Evolutionary conservation across 441 rosid species (phyloP), one percentile per base, ranked within the genome.

Genomic region (Erodium moschatum): DNA sequence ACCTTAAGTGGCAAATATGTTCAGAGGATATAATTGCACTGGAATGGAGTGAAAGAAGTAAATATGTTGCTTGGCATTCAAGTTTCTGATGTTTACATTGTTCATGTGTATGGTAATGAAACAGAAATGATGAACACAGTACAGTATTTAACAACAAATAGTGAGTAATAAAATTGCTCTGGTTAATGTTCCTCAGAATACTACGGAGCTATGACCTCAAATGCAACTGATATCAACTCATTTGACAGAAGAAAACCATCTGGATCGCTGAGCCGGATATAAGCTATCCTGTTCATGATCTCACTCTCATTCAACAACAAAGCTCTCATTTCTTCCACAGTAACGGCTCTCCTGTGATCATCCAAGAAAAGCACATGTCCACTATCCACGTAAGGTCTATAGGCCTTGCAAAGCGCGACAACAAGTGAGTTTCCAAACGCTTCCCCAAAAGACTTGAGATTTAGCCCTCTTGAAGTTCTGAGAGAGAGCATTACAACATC

Each of bases 241-340:
- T 93, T 93, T 1, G 97, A 93, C 70, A 93, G 66, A 42, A 93
- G 86, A 52, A 93, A 93, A 68, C 98, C 98, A 71, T 91, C 93
- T 5, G 97, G 98, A 80, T 91, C 97, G 72, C 82, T 88, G 19
- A 89, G 87, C 76, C 88, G 77, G 42, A 88, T 79, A 75, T 82
- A 86, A 46, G 85, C 87, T 46, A 86, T 73, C 68, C 76, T 73
- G 64, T 70, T 77, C 5, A 73, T 75, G 16, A 78, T 81, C 72
- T 76, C 70, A 20, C 63, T 84, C 69, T 75, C 81, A 58, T 71
- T 74, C 67, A 56, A 38, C 18, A 83, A 9, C 67, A 75, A 64
- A 60, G 66, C 24, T 62, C 76, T 77, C 68, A 83, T 73, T 72
- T 86, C 85, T 62, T 81, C 81, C 21, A 72, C 83, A 67, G 65